Evolutionary conservation across 345 rosid genomes (phyloP), one percentile per base, ranked within the genome.

Genomic region (Brassica cretica): DNA sequence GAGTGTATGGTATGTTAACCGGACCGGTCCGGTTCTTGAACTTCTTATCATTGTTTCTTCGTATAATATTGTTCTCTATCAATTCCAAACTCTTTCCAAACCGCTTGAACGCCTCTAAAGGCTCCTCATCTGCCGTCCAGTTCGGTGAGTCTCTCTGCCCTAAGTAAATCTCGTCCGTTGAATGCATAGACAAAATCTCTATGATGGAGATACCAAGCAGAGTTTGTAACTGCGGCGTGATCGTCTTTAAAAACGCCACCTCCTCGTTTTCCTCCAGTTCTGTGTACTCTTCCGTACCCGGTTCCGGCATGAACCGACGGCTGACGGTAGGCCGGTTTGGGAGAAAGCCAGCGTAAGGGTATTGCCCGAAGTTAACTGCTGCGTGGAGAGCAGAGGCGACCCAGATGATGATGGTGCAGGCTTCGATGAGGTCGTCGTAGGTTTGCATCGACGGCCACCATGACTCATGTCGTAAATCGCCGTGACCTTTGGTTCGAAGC

Each of bases 331-430:
- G 98, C 2, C 98, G 88, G 83, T 92, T 95, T 0, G 99, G 99
- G 69, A 91, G 91, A 83, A 86, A 92, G n/a, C 98, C 99, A 0
- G 98, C 96, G 64, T 92, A 95, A 51, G 97, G 94, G 83, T 95
- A 95, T 11, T 95, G 98, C 5, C 99, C 99, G 29, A 95, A 92
- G 67, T 95, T 95, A 75, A 92, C 97, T 0, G 99, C 97, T 16
- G 99, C 98, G 3, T 95, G 98, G 76, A 92, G 91, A 35, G 99
- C 97, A 62, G 99, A 95, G 33, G 99, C 98, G 39, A 88, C 73
- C 98, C 98, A 92, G 58, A 95, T 87, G 83, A 91, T 86, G 63
- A 82, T 89, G 0, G 99, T 88, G 89, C 97, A 92, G 1, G 93
- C 63, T 35, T 89, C 80, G 33, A 82, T 79, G 72, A 95, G 93